A percentile compares a stretch with the other conserved stretches of the same genome.
Conservation (phyloP, 768 basidiomycete species). For the Collybiopsis luxurians region DNA sequence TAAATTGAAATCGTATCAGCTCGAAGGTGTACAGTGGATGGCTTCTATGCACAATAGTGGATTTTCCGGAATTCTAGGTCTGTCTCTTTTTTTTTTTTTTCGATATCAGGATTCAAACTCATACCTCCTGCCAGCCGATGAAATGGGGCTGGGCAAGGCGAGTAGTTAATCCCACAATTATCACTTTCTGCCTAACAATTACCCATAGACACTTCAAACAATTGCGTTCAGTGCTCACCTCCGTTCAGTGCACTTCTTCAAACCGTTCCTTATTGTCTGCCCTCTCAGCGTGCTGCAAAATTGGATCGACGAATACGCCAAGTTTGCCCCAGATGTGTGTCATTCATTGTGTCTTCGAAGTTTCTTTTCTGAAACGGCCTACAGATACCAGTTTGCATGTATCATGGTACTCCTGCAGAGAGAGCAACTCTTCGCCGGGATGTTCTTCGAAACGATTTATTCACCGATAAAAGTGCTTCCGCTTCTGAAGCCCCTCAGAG, state of each 20-base stretch:
- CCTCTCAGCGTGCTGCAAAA: slow-evolving; percentile 93
- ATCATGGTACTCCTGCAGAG: slow-evolving; percentile 82
- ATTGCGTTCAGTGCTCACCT: slow-evolving; percentile 94
- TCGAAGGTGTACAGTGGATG: slow-evolving; percentile 97
- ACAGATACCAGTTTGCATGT: slow-evolving; percentile 88
- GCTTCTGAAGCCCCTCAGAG: not conserved
- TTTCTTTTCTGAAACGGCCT: slow-evolving; percentile 2
- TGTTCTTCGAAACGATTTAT: slow-evolving; percentile 36
- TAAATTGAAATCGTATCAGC: slow-evolving; percentile 84
- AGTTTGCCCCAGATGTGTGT: slow-evolving; percentile 77
- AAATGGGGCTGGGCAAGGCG: slow-evolving; percentile 93
- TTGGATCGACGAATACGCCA: slow-evolving; percentile 82
- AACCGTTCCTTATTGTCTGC: slow-evolving; percentile 86
- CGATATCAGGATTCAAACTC: slow-evolving; percentile 11
- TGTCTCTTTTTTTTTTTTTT: slow-evolving; percentile 15
- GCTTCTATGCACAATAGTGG: slow-evolving; percentile 83
- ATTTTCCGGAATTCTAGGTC: slow-evolving; percentile 76
- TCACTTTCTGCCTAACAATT: slow-evolving; percentile 9
- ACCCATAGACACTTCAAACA: slow-evolving; percentile 80
- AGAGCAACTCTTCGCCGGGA: slow-evolving; percentile 77
- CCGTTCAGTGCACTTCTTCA: slow-evolving; percentile 63
- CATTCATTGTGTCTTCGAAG: not conserved
- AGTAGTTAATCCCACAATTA: slow-evolving; percentile 4
- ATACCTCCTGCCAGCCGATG: slow-evolving; percentile 60
- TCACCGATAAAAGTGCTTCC: not conserved